phyloP scores from a whole-genome alignment of 768 basidiomycete genomes.

The Podaxis sp. region DNA sequence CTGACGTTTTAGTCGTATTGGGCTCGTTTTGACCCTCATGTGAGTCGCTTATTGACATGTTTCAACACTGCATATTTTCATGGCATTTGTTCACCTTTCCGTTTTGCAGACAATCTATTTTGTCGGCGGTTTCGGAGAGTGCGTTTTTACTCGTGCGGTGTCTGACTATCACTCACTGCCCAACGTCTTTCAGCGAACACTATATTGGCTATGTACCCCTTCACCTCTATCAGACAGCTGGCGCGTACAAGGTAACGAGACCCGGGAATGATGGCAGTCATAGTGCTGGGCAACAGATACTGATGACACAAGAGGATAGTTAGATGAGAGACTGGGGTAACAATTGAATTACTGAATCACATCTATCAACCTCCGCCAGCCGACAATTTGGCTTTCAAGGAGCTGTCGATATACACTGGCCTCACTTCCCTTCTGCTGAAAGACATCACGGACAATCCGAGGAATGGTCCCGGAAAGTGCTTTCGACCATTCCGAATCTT shows the following conservation, averaged over 20 bases:
- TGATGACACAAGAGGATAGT: background rate
- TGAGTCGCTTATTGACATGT: conserved; percentile 24
- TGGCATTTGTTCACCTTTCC: background rate
- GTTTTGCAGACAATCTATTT: conserved; percentile 46
- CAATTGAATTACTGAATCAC: background rate
- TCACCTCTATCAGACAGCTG: conserved; percentile 38
- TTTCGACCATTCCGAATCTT: conserved; percentile 35
- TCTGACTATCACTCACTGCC: conserved; percentile 4
- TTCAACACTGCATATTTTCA: background rate
- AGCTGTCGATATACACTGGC: conserved; percentile 12
- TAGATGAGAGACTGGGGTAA: background rate
- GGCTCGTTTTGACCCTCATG: conserved; percentile 55
- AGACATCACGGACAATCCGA: conserved; percentile 24
- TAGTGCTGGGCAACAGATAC: background rate
- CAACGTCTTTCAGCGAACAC: conserved; percentile 33
- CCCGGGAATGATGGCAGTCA: background rate
- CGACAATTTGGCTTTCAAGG: conserved; percentile 7
- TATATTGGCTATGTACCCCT: conserved; percentile 54
- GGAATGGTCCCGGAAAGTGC: conserved; percentile 26
- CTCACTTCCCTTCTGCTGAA: conserved; percentile 13
- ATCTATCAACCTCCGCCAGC: background rate
- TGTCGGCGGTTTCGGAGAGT: conserved; percentile 56
- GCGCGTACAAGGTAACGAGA: background rate
- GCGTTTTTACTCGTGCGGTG: conserved; percentile 17
- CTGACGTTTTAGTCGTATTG: conserved; percentile 43